phyloP scores from a whole-genome alignment of 805 yeast genomes.

The Candida arabinofermentans region DNA sequence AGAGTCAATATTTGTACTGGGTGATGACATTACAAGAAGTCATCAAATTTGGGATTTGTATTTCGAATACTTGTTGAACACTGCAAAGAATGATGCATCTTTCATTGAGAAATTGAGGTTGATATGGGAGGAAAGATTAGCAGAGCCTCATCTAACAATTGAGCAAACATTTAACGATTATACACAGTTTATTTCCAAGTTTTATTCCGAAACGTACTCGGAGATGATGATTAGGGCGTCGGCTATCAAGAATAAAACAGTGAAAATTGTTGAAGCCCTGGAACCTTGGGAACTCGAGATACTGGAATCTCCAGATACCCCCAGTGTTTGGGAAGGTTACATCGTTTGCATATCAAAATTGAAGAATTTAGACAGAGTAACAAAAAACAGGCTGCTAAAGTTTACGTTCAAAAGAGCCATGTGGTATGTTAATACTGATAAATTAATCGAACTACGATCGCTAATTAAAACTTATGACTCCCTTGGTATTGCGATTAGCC shows the following conservation, averaged over 20 bases:
- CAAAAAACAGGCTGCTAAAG: slow-evolving; percentile 8
- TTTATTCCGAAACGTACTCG: slow-evolving; percentile 30
- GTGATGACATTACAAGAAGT: slow-evolving; percentile 4
- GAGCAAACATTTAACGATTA: slow-evolving; percentile 10
- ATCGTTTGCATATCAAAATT: slow-evolving; percentile 5
- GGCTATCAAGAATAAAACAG: slow-evolving; percentile 26
- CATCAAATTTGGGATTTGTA: slow-evolving; percentile 14
- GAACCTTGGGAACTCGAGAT: slow-evolving; percentile 35
- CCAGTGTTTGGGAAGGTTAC: slow-evolving; percentile 19
- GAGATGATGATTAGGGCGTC: slow-evolving; percentile 3
- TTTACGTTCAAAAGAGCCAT: slow-evolving; percentile 32
- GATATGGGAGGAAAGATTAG: background rate
- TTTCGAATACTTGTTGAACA: slow-evolving; percentile 1
- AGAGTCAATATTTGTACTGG: too few species aligned
- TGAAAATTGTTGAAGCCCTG: slow-evolving; percentile 24
- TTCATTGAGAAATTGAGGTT: background rate
- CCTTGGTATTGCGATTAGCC: slow-evolving; percentile 5
- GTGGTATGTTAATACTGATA: slow-evolving; percentile 7
- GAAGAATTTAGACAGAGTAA: slow-evolving; percentile 7
- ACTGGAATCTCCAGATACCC: slow-evolving; percentile 6
- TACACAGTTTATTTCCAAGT: slow-evolving; percentile 37
- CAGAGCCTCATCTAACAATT: background rate
- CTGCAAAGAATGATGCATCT: background rate
- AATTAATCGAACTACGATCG: background rate
- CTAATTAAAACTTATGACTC: slow-evolving; percentile 15